Conservation (phyloP, 306 rosid genomes). For the Oemleria cerasiformis region DNA sequence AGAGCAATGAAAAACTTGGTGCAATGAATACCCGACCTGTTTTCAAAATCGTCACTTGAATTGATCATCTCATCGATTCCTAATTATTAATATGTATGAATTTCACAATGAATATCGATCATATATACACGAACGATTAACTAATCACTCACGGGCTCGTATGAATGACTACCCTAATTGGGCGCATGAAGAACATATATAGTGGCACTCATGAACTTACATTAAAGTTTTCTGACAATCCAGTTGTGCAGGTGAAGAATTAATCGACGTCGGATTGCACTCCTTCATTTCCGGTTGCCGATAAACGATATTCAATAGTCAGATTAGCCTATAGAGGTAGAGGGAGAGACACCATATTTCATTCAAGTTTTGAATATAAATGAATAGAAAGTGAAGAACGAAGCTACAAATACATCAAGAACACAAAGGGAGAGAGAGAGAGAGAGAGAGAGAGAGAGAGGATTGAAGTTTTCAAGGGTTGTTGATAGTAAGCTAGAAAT, state of each 20-base stretch:
- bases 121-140: not conserved
- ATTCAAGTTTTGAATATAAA: not conserved
- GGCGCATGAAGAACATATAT: not conserved
- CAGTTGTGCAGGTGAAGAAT: not conserved
- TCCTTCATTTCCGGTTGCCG: not conserved
- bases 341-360: not conserved
- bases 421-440: not conserved
- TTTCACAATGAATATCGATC: not conserved
- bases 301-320: not conserved
- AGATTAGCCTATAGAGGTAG: not conserved
- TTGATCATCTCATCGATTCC: not conserved
- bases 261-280: conserved; percentile 3
- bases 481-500: no score
- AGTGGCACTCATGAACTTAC: conserved; percentile 1
- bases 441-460: not conserved
- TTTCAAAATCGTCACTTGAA: not conserved
- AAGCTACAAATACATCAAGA: not conserved
- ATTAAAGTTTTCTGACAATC: not conserved
- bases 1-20: no score
- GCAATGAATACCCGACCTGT: no score
- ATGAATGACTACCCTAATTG: not conserved
- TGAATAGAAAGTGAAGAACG: not conserved
- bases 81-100: not conserved
- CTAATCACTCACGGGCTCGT: not conserved
- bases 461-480: not conserved